A percentile compares a stretch with the other conserved stretches of the same genome.
phyloP scores from a whole-genome alignment of 1,139 yeast genomes.

The Candida anutae region DNA sequence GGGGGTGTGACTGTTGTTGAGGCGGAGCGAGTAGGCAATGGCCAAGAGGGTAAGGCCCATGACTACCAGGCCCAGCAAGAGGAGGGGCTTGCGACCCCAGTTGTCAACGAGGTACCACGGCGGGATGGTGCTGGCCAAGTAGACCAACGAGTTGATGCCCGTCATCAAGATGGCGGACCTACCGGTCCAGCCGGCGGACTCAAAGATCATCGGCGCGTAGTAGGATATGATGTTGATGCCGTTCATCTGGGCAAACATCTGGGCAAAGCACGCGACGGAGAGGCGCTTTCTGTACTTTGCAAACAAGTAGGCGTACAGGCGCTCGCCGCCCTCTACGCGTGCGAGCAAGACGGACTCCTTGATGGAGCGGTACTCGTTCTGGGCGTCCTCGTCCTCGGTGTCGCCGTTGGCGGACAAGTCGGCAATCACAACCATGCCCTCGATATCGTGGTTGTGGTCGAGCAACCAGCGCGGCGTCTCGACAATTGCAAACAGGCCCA shows the following conservation, averaged over 20 bases:
- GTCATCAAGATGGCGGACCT: conserved; percentile 86
- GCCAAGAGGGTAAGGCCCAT: conserved; percentile 67
- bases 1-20: conserved; percentile 58
- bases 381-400: conserved; percentile 18
- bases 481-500: conserved; percentile 72
- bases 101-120: conserved; percentile 88
- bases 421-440: conserved; percentile 54
- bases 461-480: conserved; percentile 89
- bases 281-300: conserved; percentile 61
- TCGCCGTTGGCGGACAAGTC: conserved; percentile 42
- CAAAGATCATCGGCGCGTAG: conserved; percentile 90
- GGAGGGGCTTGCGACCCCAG: conserved; percentile 85
- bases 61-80: conserved; percentile 66
- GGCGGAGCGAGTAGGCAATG: conserved; percentile 60
- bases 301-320: conserved; percentile 61
- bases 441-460: conserved; percentile 82
- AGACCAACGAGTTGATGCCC: conserved; percentile 76
- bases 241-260: conserved; percentile 85
- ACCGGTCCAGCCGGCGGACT: conserved; percentile 92
- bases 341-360: conserved; percentile 45
- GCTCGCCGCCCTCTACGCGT: conserved; percentile 66
- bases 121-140: conserved; percentile 69
- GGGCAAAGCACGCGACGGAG: conserved; percentile 86
- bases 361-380: conserved; percentile 25
- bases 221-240: conserved; percentile 91